Evolutionary conservation across 345 rosid species (phyloP).

Genomic region (Populus deltoides): DNA sequence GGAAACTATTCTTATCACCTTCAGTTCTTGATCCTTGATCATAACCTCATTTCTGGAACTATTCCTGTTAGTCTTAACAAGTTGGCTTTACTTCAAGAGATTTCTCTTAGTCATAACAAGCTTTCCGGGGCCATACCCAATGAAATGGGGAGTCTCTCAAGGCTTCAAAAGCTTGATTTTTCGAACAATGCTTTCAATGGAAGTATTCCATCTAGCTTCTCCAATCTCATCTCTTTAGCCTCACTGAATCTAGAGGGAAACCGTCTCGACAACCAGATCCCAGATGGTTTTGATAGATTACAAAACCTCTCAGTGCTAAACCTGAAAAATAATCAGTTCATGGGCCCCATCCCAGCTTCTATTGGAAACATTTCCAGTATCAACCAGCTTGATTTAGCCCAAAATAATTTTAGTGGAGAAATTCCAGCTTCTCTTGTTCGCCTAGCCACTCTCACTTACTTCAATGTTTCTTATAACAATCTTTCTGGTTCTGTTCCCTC

Average conservation of each 20-base stretch:
- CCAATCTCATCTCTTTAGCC: constrained; percentile 52
- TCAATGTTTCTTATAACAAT: constrained; percentile 83
- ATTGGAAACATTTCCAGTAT: constrained; percentile 60
- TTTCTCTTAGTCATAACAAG: constrained; percentile 59
- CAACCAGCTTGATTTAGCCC: constrained; percentile 56
- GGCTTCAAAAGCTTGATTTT: constrained; percentile 58
- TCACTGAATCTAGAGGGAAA: constrained; percentile 55
- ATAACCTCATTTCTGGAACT: constrained; percentile 49
- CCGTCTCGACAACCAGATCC: constrained; percentile 45
- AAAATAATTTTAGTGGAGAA: constrained; percentile 65
- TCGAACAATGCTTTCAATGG: constrained; percentile 75
- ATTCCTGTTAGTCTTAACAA: constrained; percentile 53
- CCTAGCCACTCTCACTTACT: constrained; percentile 58
- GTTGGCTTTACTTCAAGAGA: constrained; percentile 46
- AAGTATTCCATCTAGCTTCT: constrained; percentile 57
- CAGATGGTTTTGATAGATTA: constrained; percentile 44
- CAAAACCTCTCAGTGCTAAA: constrained; percentile 60
- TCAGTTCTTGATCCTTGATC: constrained; percentile 36
- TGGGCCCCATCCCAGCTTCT: constrained; percentile 55
- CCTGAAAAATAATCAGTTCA: constrained; percentile 55
- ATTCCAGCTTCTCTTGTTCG: constrained; percentile 57
- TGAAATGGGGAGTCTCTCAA: constrained; percentile 46
- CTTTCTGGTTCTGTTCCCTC: constrained; percentile 84
- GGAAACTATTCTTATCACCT: constrained; percentile 25
- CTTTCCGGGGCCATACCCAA: constrained; percentile 53